These are phyloP conservation scores for Cercospora brassicicola DNA, from an alignment of 2,329 filamentous ascomycete genomes.

Conservation along the genomic window DNA sequence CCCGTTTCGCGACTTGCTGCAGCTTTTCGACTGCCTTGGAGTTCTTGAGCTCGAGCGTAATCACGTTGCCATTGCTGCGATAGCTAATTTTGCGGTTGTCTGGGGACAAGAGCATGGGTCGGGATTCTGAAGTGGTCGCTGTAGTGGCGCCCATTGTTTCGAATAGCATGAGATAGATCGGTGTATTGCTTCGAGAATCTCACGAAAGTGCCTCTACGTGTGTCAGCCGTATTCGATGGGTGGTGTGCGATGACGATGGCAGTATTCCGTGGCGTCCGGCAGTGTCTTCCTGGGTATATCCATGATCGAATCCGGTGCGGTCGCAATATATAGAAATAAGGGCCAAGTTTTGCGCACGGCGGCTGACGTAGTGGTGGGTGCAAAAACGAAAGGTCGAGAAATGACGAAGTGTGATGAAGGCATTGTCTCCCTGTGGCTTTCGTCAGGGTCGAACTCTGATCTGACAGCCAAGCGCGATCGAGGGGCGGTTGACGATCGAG, in stretches of 20 bases:
- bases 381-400: neutral
- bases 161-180: slow-evolving; percentile 8
- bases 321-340: slow-evolving; percentile 5
- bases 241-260: slow-evolving; percentile 6
- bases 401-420: neutral
- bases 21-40: slow-evolving; percentile 25
- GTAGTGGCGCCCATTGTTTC: slow-evolving; percentile 21
- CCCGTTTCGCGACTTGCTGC: slow-evolving; percentile 16
- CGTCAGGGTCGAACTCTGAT: neutral
- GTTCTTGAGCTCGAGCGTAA: slow-evolving; percentile 27
- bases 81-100: slow-evolving; percentile 27
- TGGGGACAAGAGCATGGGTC: slow-evolving; percentile 24
- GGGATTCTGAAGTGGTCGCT: slow-evolving; percentile 9
- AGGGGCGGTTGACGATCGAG: neutral
- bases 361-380: slow-evolving; percentile 1
- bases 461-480: neutral
- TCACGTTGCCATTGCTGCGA: slow-evolving; percentile 23
- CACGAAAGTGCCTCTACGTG: neutral
- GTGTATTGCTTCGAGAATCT: neutral
- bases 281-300: neutral
- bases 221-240: slow-evolving; percentile 6
- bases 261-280: neutral
- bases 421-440: neutral
- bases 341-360: neutral
- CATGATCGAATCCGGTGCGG: neutral